Conservation (phyloP, 495 filamentous ascomycete species). For the Tuber microsphaerosporum region DNA sequence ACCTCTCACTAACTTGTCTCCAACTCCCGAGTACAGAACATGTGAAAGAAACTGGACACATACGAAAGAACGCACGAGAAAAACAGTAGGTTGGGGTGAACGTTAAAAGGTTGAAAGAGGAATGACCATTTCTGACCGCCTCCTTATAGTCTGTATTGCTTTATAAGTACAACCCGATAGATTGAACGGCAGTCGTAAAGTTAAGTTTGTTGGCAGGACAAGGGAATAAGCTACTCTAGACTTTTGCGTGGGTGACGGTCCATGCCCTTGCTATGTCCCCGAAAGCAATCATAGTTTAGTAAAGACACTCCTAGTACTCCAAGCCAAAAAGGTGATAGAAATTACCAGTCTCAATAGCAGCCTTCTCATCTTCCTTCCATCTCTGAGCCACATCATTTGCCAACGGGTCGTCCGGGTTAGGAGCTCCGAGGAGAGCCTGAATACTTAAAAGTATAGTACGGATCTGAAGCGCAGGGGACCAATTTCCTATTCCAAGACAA, state of each 20-base stretch:
- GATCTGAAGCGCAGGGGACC: conserved; percentile 97
- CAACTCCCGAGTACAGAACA: background rate
- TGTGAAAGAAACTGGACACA: background rate
- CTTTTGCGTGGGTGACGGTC: conserved; percentile 40
- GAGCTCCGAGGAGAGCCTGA: conserved; percentile 89
- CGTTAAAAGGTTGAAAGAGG: background rate
- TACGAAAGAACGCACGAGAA: background rate
- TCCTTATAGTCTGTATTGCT: background rate
- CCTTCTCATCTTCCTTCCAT: conserved; percentile 92
- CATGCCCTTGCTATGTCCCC: conserved; percentile 35
- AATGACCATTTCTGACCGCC: background rate
- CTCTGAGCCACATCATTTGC: conserved; percentile 95
- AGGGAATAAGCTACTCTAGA: conserved; percentile 17
- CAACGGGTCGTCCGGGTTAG: conserved; percentile 93
- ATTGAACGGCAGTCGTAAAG: background rate
- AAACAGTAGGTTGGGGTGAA: background rate
- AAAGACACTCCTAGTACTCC: background rate
- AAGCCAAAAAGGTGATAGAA: conserved; percentile 8
- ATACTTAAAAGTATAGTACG: conserved; percentile 95
- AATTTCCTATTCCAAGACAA: conserved; percentile 64
- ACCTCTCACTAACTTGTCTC: background rate
- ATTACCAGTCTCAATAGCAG: conserved; percentile 53
- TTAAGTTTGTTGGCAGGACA: background rate
- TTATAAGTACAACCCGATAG: background rate
- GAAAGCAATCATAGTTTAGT: conserved; percentile 9